Evolutionary conservation across 2,329 filamentous ascomycete genomes (phyloP).

Genomic region (Aspergillus arachidicola): DNA sequence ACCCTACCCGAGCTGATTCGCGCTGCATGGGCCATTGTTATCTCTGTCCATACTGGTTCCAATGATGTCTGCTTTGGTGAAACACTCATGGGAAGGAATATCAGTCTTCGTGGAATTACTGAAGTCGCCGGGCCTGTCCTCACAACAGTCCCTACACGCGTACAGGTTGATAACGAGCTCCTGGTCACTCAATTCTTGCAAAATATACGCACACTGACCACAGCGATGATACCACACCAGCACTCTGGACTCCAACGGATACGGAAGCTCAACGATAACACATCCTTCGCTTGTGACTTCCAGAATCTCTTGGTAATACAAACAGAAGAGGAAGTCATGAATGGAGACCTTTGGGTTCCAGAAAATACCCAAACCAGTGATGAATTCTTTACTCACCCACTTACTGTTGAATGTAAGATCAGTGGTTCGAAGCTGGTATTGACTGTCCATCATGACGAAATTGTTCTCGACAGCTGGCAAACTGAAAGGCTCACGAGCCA

Average conservation of each 20-base stretch:
- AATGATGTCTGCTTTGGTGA: conserved; percentile 58
- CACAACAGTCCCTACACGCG: conserved; percentile 40
- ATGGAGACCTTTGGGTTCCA: conserved; percentile 32
- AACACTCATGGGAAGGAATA: conserved; percentile 56
- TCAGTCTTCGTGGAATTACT: conserved; percentile 52
- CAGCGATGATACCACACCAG: conserved; percentile 64
- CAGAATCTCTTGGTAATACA: conserved; percentile 52
- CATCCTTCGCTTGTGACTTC: conserved; percentile 49
- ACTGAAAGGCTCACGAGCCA: conserved; percentile 60
- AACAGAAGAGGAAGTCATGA: conserved; percentile 26
- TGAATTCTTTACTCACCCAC: conserved; percentile 60
- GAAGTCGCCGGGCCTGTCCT: conserved; percentile 50
- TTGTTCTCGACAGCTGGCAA: conserved; percentile 54
- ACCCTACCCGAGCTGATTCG: conserved; percentile 57
- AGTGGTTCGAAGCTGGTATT: conserved; percentile 56
- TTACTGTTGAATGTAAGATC: conserved; percentile 67
- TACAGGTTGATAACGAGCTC: conserved; percentile 41
- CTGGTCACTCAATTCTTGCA: conserved; percentile 55
- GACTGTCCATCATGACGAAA: conserved; percentile 67
- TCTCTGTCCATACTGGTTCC: conserved; percentile 51
- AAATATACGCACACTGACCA: conserved; percentile 58
- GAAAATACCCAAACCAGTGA: conserved; percentile 59
- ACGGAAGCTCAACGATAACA: conserved; percentile 55
- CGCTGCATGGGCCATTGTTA: conserved; percentile 55
- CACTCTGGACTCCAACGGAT: conserved; percentile 61